phyloP scores from a whole-genome alignment of 2,329 filamentous ascomycete species.

The Venturia aucupariae region DNA sequence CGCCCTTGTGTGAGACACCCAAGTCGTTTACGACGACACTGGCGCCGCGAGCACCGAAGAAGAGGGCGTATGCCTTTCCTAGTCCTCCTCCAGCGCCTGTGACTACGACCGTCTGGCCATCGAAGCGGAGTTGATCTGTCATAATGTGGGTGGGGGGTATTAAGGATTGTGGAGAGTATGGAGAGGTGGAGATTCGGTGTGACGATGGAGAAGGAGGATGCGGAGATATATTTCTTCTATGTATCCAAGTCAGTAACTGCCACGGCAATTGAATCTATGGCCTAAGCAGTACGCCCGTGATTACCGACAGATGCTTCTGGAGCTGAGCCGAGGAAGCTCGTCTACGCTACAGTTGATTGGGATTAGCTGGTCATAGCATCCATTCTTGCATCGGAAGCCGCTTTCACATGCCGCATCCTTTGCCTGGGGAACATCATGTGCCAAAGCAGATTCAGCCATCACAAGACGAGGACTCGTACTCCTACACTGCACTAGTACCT shows the following conservation, averaged over 20 bases:
- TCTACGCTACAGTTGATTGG: no score
- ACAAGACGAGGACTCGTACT: background rate
- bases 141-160: slow-evolving; percentile 8
- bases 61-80: slow-evolving; percentile 73
- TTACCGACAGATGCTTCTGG: slow-evolving; percentile 1
- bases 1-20: slow-evolving; percentile 53
- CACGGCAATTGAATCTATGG: background rate
- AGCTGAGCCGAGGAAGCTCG: background rate
- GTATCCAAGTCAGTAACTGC: background rate
- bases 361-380: background rate
- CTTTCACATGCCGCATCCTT: slow-evolving; percentile 2
- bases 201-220: background rate
- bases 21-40: slow-evolving; percentile 96
- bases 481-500: no score
- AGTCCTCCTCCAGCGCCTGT: slow-evolving; percentile 78
- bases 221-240: background rate
- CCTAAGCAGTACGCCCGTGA: background rate
- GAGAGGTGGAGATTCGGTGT: background rate
- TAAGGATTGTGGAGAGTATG: background rate
- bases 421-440: background rate
- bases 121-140: slow-evolving; percentile 55
- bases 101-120: slow-evolving; percentile 81
- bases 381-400: background rate
- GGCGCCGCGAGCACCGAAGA: slow-evolving; percentile 86
- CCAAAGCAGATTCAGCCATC: background rate